These are phyloP conservation scores for Talaromyces sp. DNA, from an alignment of 2,329 filamentous ascomycete species.

Conservation along the genomic window DNA sequence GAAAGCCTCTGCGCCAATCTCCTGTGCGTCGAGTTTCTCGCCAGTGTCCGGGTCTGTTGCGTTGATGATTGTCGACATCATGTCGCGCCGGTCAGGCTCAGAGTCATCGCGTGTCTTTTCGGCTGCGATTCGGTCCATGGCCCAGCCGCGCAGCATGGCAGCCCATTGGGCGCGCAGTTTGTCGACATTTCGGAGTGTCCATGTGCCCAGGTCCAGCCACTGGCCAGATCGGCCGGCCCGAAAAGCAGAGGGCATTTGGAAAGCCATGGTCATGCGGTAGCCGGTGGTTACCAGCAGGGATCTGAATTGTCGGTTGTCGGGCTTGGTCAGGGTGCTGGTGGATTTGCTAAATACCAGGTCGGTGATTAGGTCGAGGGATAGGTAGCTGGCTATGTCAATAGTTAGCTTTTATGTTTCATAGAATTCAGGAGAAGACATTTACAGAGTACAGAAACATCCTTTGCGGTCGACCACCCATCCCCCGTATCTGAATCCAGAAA, in stretches of 20 bases:
- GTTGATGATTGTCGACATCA: slow-evolving; percentile 3
- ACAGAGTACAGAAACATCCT: slow-evolving; percentile 1
- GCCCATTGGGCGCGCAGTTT: slow-evolving; percentile 6
- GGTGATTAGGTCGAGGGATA: slow-evolving; percentile 3
- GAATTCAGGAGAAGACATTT: neutral
- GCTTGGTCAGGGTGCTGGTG: slow-evolving; percentile 1
- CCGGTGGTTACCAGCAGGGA: slow-evolving; percentile 1
- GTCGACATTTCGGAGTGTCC: slow-evolving; percentile 2
- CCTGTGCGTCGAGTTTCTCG: neutral
- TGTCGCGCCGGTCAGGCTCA: neutral
- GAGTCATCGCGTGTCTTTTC: neutral
- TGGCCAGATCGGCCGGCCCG: slow-evolving; percentile 1
- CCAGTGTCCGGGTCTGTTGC: slow-evolving; percentile 6
- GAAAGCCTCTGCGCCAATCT: slow-evolving; percentile 1
- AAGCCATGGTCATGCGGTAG: slow-evolving; percentile 5
- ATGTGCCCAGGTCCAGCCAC: slow-evolving; percentile 4
- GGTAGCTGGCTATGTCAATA: neutral
- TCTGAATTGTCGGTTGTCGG: slow-evolving; percentile 5
- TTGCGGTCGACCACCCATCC: neutral
- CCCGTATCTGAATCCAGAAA: neutral
- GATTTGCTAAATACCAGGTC: slow-evolving; percentile 7
- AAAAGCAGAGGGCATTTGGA: slow-evolving; percentile 4
- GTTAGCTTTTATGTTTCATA: neutral
- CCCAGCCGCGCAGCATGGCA: slow-evolving; percentile 3
- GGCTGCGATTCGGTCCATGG: slow-evolving; percentile 1